phyloP scores from a whole-genome alignment of 2,329 filamentous ascomycete genomes.

The Fusarium sp. region DNA sequence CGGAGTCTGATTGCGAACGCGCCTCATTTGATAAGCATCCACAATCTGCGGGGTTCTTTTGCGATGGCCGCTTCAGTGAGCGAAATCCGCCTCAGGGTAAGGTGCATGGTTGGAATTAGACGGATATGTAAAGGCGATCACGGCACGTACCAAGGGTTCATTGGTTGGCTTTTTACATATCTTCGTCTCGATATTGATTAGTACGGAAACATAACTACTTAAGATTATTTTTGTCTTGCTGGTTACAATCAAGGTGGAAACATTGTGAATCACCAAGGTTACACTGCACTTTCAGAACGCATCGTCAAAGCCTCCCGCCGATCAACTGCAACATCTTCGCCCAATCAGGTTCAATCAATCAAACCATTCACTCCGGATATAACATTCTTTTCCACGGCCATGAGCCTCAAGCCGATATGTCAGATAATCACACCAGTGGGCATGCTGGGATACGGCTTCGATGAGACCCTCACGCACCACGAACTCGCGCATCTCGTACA shows the following conservation, averaged over 20 bases:
- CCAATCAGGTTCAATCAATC: not conserved
- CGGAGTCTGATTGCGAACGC: not conserved
- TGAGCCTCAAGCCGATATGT: slow-evolving; percentile 3
- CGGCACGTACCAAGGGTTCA: not conserved
- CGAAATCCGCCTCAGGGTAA: not conserved
- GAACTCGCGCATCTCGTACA: slow-evolving; percentile 47
- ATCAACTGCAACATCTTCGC: not conserved
- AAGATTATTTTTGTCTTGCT: too few species aligned
- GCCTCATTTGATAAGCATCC: too few species aligned
- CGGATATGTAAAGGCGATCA: not conserved
- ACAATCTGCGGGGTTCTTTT: not conserved
- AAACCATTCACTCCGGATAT: not conserved
- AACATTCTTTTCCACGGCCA: not conserved
- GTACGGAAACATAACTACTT: too few species aligned
- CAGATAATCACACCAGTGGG: slow-evolving; percentile 61
- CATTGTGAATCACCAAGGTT: too few species aligned
- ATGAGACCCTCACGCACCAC: slow-evolving; percentile 47
- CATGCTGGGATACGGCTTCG: slow-evolving; percentile 64
- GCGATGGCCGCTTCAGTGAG: not conserved
- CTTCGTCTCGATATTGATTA: too few species aligned
- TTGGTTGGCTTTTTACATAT: too few species aligned
- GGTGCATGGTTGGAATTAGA: too few species aligned
- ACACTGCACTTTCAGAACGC: too few species aligned
- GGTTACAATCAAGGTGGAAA: not conserved
- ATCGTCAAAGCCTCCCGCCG: not conserved